Evolutionary conservation across 73 alveolate species (phyloP).

Genomic region (Tetrahymena elliotti): DNA sequence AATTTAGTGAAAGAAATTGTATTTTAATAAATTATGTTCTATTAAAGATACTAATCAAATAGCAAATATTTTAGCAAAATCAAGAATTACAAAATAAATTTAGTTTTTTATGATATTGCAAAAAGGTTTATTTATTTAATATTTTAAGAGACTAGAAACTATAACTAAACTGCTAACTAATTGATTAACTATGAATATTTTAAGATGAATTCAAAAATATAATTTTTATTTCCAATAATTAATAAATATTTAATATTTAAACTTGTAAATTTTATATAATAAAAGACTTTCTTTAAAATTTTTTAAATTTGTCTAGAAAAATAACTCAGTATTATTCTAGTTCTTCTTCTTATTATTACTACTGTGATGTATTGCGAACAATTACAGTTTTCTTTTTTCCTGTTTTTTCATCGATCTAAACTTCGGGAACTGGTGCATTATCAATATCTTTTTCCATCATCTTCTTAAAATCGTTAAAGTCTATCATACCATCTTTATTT

Average conservation of each 20-base stretch:
- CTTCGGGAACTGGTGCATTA: background rate
- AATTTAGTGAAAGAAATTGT: no score
- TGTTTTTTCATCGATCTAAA: background rate
- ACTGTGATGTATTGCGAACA: background rate
- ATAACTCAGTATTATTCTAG: background rate
- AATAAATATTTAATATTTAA: no score
- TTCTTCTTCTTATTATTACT: background rate
- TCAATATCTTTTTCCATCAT: conserved; percentile 34
- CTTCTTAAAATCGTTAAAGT: conserved; percentile 44
- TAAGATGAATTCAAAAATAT: background rate
- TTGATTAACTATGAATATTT: no score
- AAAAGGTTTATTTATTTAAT: background rate
- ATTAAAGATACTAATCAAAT: no score
- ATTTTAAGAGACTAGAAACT: background rate
- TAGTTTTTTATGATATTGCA: no score
- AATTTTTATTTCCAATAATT: background rate
- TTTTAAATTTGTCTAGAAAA: background rate
- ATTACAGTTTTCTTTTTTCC: background rate
- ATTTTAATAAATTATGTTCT: background rate
- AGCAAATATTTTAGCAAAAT: background rate
- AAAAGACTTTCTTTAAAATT: background rate
- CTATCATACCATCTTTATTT: conserved; percentile 24
- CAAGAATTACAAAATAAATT: background rate
- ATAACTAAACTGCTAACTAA: no score
- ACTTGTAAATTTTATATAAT: no score